These are phyloP conservation scores for Piper betle DNA, from an alignment of 164 flowering plant species.

Conservation along the genomic window DNA sequence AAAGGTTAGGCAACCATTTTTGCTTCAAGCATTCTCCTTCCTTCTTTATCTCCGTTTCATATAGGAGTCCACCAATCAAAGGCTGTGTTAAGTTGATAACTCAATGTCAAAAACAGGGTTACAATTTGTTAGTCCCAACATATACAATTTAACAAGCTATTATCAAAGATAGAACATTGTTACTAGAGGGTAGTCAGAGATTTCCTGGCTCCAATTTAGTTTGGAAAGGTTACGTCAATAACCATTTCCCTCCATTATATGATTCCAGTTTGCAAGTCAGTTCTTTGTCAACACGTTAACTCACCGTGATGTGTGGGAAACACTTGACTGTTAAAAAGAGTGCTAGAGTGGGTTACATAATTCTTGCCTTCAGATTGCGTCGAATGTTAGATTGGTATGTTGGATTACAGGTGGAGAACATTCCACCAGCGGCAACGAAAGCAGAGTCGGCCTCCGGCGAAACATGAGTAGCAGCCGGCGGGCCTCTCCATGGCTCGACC, in stretches of 20 bases:
- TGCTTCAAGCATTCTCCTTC: not conserved
- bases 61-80: too few relatives aligned
- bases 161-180: too few relatives aligned
- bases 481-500: slow-evolving; percentile 36
- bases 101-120: too few relatives aligned
- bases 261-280: not conserved
- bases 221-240: not conserved
- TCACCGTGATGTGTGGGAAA: too few relatives aligned
- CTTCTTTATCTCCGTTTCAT: too few relatives aligned
- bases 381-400: too few relatives aligned
- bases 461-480: not conserved
- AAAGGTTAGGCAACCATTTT: not conserved
- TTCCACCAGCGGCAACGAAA: not conserved
- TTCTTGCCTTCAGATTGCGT: too few relatives aligned
- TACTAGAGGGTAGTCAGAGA: not conserved
- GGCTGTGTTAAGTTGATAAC: too few relatives aligned
- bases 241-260: not conserved
- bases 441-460: slow-evolving; percentile 14
- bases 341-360: too few relatives aligned
- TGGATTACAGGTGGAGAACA: not conserved
- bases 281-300: not conserved
- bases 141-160: too few relatives aligned
- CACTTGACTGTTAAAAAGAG: too few relatives aligned
- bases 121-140: too few relatives aligned
- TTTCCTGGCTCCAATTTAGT: not conserved